Evolutionary conservation across 306 rosid species (phyloP).

Genomic region (Trifolium fragiferum): DNA sequence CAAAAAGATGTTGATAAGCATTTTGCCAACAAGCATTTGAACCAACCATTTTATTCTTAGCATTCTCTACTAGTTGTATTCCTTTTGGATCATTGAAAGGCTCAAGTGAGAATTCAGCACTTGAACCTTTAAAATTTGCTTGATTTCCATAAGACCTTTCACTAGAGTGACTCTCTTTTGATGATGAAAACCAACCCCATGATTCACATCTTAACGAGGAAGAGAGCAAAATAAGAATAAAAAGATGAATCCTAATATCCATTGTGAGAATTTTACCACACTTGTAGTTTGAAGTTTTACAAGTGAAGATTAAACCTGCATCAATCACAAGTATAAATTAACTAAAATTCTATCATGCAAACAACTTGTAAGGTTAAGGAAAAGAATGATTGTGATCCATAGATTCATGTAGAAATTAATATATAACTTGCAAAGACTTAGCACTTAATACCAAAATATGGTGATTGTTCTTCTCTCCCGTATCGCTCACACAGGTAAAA

Average conservation of each 20-base stretch:
- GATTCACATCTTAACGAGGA: constrained; percentile 48
- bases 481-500: too few relatives aligned
- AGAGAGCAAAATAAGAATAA: constrained; percentile 43
- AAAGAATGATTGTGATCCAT: neutral
- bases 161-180: constrained; percentile 37
- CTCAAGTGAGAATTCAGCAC: constrained; percentile 66
- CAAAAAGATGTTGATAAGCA: constrained; percentile 68
- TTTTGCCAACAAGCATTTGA: constrained; percentile 74
- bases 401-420: too few relatives aligned
- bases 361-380: neutral
- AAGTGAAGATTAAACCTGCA: constrained; percentile 26
- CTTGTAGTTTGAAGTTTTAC: neutral
- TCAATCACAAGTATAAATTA: neutral
- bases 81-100: constrained; percentile 62
- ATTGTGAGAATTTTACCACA: constrained; percentile 39
- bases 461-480: too few relatives aligned
- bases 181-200: constrained; percentile 74
- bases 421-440: too few relatives aligned
- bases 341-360: neutral
- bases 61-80: constrained; percentile 54
- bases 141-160: constrained; percentile 34
- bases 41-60: constrained; percentile 55
- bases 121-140: constrained; percentile 42
- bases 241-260: constrained; percentile 37
- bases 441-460: too few relatives aligned